Evolutionary conservation across 495 filamentous ascomycete genomes (phyloP), one percentile per base, ranked within the genome.

Genomic region (Trichoderma reesei): DNA sequence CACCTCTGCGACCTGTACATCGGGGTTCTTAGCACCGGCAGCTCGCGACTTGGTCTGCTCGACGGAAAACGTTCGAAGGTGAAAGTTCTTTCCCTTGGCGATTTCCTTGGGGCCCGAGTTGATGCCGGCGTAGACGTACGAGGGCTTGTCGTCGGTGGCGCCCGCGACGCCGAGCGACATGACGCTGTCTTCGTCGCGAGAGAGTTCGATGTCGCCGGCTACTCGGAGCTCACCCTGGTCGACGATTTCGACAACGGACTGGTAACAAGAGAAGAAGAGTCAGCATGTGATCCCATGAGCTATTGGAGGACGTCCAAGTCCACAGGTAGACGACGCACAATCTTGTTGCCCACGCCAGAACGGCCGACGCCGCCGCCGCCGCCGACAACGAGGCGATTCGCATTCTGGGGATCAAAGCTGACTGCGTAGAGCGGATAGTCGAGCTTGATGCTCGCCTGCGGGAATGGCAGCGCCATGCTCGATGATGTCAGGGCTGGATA

Each of bases 331-430:
- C 14, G 39, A 66, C 63, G 46, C 65, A 88, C 90, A 72, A 98
- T 91, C 76, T 92, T 93, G 75, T 97, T 98, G 37, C 86, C 85
- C 41, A 97, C 90, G 59, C 92, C 94, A 70, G 83, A 94, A 64
- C 87, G 85, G 44, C 88, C 85, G 70, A 91, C 87, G 20, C 93
- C 93, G 65, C 93, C 93, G 60, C 94, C 94, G 36, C 94, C 93
- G 41, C 87, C 93, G n/a, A 96, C 90, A 9, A 96, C 76, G 37
- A 97, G 78, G 59, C 83, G 83, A 65, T 83, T 80, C 64, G 84
- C 83, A 77, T 94, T 85, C 68, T 87, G 80, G 61, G 90, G 88
- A 70, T 94, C 90, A 74, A 97, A 97, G 71, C 91, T 93, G 67
- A 88, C 89, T 20, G 90, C 83, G 74, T 90, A 96, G 46, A 96